A percentile compares a stretch with the other conserved stretches of the same genome.
These are phyloP conservation scores for Naganishia randhawae DNA, from an alignment of 768 basidiomycete genomes.

Conservation along the genomic window DNA sequence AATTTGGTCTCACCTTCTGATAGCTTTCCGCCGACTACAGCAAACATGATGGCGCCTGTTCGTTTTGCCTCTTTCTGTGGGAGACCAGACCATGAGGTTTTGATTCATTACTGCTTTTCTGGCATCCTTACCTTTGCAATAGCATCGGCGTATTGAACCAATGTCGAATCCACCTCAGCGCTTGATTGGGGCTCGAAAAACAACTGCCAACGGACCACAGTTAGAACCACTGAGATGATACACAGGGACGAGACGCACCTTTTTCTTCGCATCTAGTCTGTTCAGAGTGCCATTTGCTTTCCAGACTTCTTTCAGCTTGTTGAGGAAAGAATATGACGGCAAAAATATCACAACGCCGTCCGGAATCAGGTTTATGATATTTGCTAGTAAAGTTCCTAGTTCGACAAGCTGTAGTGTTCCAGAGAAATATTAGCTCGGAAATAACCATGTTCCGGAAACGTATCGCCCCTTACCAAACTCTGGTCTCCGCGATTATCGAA, in stretches of 20 bases:
- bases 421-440: conserved; percentile 1
- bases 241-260: conserved; percentile 54
- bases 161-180: conserved; percentile 66
- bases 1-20: conserved; percentile 62
- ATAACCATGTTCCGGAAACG: neutral
- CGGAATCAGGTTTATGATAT: conserved; percentile 71
- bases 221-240: neutral
- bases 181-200: conserved; percentile 81
- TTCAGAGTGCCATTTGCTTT: conserved; percentile 59
- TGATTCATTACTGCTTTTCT: neutral
- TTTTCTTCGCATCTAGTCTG: conserved; percentile 68
- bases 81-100: neutral
- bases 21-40: conserved; percentile 95
- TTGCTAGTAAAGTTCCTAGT: conserved; percentile 76
- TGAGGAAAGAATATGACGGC: conserved; percentile 81
- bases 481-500: conserved; percentile 67
- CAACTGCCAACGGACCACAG: conserved; percentile 55
- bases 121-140: conserved; percentile 39
- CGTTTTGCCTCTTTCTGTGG: conserved; percentile 31
- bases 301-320: conserved; percentile 67
- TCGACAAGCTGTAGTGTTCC: conserved; percentile 61
- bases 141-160: conserved; percentile 68
- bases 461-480: conserved; percentile 56
- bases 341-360: conserved; percentile 90
- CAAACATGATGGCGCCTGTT: conserved; percentile 76